phyloP scores from a whole-genome alignment of 768 basidiomycete genomes.

The Macrolepiota dolichaula region DNA sequence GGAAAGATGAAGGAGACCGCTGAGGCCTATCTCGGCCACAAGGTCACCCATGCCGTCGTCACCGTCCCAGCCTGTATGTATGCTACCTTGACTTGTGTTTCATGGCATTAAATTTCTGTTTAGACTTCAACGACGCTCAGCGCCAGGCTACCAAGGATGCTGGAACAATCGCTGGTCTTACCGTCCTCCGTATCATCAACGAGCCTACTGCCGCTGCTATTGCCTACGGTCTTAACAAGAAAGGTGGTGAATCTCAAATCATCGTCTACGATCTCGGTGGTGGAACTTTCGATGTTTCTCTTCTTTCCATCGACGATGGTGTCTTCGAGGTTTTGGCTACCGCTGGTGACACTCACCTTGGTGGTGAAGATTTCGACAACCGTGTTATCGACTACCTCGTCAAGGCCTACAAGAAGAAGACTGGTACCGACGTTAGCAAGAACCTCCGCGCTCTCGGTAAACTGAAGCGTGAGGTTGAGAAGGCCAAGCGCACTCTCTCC shows the following conservation, averaged over 20 bases:
- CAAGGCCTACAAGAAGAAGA: constrained; percentile 91
- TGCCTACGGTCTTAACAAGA: constrained; percentile 98
- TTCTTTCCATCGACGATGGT: constrained; percentile 91
- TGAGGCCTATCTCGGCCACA: constrained; percentile 94
- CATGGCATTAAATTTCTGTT: constrained; percentile 9
- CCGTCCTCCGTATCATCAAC: constrained; percentile 96
- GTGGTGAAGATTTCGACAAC: constrained; percentile 96
- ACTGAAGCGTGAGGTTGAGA: constrained; percentile 91
- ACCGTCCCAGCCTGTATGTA: constrained; percentile 91
- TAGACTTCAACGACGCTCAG: constrained; percentile 98
- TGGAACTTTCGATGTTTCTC: constrained; percentile 98
- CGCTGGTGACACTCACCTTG: constrained; percentile 92
- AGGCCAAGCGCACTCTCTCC: constrained; percentile 91
- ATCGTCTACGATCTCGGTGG: constrained; percentile 98
- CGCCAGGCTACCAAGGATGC: constrained; percentile 99
- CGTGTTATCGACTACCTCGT: constrained; percentile 86
- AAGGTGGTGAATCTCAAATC: constrained; percentile 89
- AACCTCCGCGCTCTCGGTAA: constrained; percentile 87
- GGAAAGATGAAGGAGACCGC: constrained; percentile 99
- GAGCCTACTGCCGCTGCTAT: constrained; percentile 97
- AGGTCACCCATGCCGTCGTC: constrained; percentile 96
- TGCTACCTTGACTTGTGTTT: not conserved
- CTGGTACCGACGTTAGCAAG: constrained; percentile 74
- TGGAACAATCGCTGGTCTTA: constrained; percentile 90
- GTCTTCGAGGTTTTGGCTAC: constrained; percentile 90